Evolutionary conservation across 2,329 filamentous ascomycete species (phyloP).

Genomic region (Eutypella sp.): DNA sequence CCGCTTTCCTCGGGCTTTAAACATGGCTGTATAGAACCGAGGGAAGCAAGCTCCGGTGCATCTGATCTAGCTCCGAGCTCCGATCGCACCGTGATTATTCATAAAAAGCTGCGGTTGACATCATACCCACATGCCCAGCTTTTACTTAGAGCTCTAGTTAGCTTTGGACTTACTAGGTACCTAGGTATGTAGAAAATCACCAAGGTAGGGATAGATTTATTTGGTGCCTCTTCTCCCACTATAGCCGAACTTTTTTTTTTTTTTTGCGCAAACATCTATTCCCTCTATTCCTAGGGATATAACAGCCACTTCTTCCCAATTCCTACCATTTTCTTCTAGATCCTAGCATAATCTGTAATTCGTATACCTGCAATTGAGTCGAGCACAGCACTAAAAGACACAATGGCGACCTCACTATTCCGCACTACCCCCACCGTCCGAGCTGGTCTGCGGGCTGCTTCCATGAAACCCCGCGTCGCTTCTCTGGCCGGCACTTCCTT

Average conservation of each 20-base stretch:
- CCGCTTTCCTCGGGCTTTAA: too few species aligned
- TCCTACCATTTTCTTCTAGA: too few species aligned
- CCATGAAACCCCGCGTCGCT: constrained; percentile 53
- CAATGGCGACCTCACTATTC: constrained; percentile 74
- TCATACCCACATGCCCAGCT: too few species aligned
- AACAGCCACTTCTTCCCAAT: neutral
- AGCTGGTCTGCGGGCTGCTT: constrained; percentile 64
- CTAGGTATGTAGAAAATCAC: neutral
- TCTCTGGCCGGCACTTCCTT: constrained; percentile 71
- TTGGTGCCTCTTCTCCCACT: neutral
- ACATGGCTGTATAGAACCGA: too few species aligned
- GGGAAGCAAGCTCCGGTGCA: neutral
- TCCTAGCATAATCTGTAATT: too few species aligned
- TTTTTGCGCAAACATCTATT: neutral
- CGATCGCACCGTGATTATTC: neutral
- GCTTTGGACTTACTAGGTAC: neutral
- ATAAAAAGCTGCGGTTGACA: neutral
- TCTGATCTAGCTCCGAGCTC: neutral
- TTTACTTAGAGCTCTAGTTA: too few species aligned
- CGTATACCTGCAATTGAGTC: too few species aligned
- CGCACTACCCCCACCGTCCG: constrained; percentile 64
- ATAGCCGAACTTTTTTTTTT: too few species aligned
- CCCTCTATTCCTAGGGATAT: neutral
- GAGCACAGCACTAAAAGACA: too few species aligned
- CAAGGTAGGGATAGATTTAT: neutral